Conservation (phyloP, 2,329 filamentous ascomycete genomes). For the Hypoxylon sp. region DNA sequence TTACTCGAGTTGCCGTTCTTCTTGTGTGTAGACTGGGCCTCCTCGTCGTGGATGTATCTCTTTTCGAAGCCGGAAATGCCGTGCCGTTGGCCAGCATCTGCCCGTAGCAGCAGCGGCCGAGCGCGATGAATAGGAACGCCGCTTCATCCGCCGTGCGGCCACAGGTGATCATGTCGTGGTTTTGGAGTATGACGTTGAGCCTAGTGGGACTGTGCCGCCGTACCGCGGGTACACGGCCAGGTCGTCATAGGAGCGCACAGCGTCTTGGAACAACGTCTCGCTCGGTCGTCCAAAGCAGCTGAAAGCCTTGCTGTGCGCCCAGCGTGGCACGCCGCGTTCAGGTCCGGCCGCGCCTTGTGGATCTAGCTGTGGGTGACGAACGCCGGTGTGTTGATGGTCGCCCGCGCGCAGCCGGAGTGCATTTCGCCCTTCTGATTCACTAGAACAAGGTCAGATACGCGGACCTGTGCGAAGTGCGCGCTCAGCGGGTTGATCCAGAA, state of each 20-base stretch:
- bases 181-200: background rate
- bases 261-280: background rate
- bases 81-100: background rate
- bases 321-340: background rate
- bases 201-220: background rate
- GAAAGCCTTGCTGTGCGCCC: background rate
- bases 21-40: background rate
- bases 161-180: background rate
- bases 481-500: background rate
- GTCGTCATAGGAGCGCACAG: background rate
- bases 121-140: background rate
- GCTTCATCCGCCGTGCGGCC: background rate
- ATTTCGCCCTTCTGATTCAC: background rate
- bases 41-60: background rate
- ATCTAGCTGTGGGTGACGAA: background rate
- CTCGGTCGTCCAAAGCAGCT: background rate
- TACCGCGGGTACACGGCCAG: background rate
- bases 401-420: too few species aligned
- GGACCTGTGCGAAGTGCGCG: background rate
- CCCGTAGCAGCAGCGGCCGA: background rate
- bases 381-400: background rate
- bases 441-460: background rate
- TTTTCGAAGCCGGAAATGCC: background rate
- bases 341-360: background rate
- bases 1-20: background rate